Conservation (phyloP, 129 eudicot genomes). For the Saussurea involucrata region DNA sequence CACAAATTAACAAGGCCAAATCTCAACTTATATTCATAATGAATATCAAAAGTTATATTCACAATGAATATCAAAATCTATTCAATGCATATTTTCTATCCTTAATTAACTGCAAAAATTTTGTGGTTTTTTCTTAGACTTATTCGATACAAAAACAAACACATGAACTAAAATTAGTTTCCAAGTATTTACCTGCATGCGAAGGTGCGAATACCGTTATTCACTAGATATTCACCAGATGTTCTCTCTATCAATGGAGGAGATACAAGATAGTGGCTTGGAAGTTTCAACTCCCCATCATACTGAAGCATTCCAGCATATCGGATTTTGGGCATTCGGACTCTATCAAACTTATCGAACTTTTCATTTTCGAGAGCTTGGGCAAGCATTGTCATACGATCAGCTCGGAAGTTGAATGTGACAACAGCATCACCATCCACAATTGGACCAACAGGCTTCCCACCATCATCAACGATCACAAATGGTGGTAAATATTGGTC, state of each 20-base stretch:
- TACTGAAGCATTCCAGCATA: constrained; percentile 89
- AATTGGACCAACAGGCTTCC: constrained; percentile 74
- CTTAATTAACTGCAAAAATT: not conserved
- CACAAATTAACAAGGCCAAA: not conserved
- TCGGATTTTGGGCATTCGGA: constrained; percentile 61
- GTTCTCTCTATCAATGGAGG: constrained; percentile 83
- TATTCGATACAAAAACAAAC: not conserved
- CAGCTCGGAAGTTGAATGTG: constrained; percentile 70
- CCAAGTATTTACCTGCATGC: constrained; percentile 60
- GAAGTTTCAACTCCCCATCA: constrained; percentile 83
- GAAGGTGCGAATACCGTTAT: constrained; percentile 62
- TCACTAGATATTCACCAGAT: constrained; percentile 67
- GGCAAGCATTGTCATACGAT: constrained; percentile 80
- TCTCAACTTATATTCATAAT: not conserved
- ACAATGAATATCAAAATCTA: not conserved
- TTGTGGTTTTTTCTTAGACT: not conserved
- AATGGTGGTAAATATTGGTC: constrained; percentile 76
- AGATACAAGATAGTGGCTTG: constrained; percentile 65
- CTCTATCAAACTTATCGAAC: constrained; percentile 67
- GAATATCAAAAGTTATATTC: not conserved
- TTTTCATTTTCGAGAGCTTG: constrained; percentile 71
- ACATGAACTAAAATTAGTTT: not conserved
- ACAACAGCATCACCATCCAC: constrained; percentile 86
- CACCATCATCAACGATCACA: constrained; percentile 64
- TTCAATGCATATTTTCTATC: not conserved